Evolutionary conservation across 805 yeast genomes (phyloP).

Genomic region (Lipomyces yamanashiensis): DNA sequence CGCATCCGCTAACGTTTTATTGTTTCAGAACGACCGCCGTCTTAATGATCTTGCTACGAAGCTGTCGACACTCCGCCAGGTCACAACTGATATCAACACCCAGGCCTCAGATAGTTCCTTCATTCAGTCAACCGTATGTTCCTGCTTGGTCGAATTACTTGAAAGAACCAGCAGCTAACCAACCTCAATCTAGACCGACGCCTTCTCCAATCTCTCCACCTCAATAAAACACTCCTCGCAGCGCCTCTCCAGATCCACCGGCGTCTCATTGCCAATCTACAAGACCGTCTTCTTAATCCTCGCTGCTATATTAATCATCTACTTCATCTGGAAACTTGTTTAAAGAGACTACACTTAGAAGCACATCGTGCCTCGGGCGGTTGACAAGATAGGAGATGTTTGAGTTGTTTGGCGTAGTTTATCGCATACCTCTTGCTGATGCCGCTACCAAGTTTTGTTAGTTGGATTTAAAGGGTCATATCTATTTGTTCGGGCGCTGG

Average conservation of each 20-base stretch:
- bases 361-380: not conserved
- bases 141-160: too few species aligned
- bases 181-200: constrained; percentile 23
- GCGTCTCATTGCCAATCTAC: constrained; percentile 56
- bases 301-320: constrained; percentile 22
- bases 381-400: not conserved
- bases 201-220: constrained; percentile 45
- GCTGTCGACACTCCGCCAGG: constrained; percentile 63
- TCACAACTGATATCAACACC: constrained; percentile 69
- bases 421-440: not conserved
- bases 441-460: too few species aligned
- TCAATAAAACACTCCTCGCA: constrained; percentile 53
- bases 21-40: constrained; percentile 62
- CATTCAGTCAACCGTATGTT: constrained; percentile 47
- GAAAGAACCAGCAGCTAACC: not conserved
- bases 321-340: constrained; percentile 26
- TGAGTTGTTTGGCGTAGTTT: not conserved
- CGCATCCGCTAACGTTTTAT: constrained; percentile 6
- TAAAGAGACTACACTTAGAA: constrained; percentile 17
- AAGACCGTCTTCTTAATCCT: constrained; percentile 50
- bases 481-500: constrained; percentile 4
- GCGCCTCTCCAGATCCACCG: constrained; percentile 56
- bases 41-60: constrained; percentile 68
- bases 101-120: constrained; percentile 59
- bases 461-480: too few species aligned